Percentiles rank a stretch among this genome's conserved stretches.
These are phyloP conservation scores for Zygosaccharomyces kombuchaensis DNA, from an alignment of 805 yeast genomes.

Conservation along the genomic window DNA sequence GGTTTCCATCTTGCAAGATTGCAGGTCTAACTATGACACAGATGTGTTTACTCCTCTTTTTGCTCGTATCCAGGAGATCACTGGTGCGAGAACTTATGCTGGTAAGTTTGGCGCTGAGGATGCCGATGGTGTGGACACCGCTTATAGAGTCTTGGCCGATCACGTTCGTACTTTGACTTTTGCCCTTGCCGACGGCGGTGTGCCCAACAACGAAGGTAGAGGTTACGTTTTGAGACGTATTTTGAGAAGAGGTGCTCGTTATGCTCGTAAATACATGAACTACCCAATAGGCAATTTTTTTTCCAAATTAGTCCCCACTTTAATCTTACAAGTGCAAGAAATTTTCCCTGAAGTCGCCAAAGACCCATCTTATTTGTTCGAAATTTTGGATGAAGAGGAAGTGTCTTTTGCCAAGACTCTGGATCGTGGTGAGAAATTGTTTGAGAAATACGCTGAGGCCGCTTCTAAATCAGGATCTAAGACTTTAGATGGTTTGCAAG, in stretches of 20 bases:
- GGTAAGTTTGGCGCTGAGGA: conserved; percentile 95
- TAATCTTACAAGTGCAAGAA: conserved; percentile 79
- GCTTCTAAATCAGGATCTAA: conserved; percentile 73
- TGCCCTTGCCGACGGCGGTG: conserved; percentile 98
- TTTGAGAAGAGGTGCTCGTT: conserved; percentile 95
- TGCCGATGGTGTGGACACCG: conserved; percentile 92
- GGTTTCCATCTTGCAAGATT: conserved; percentile 89
- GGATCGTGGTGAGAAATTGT: conserved; percentile 96
- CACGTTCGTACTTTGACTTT: conserved; percentile 96
- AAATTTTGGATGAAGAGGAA: conserved; percentile 94
- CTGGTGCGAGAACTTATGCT: conserved; percentile 85
- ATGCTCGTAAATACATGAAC: conserved; percentile 91
- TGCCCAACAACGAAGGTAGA: conserved; percentile 98
- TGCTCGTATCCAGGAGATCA: conserved; percentile 79
- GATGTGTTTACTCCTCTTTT: conserved; percentile 93
- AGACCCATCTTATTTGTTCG: conserved; percentile 71
- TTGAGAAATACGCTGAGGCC: conserved; percentile 84
- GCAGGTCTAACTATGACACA: conserved; percentile 91
- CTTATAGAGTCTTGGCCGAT: conserved; percentile 96
- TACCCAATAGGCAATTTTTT: conserved; percentile 94
- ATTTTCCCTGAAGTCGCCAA: conserved; percentile 88
- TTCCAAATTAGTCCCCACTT: conserved; percentile 86
- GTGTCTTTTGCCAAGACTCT: conserved; percentile 89
- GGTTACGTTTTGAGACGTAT: conserved; percentile 97
- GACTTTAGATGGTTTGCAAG: conserved; percentile 85